Conservation (phyloP, 768 basidiomycete species). For the Boletus sp. region DNA sequence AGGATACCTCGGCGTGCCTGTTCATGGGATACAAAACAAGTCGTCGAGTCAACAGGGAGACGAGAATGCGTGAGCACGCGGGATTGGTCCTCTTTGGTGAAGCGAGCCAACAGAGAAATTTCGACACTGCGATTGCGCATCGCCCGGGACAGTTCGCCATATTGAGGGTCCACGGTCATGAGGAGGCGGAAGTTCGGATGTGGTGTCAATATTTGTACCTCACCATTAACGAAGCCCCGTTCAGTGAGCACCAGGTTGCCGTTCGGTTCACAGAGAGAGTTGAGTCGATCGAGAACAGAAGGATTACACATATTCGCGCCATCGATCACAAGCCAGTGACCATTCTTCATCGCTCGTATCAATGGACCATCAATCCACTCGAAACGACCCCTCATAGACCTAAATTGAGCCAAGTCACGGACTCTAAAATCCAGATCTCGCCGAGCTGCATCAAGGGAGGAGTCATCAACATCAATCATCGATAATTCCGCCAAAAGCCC, state of each 20-base stretch:
- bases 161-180: conserved; percentile 88
- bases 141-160: conserved; percentile 92
- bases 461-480: conserved; percentile 5
- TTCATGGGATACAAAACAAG: conserved; percentile 18
- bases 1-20: conserved; percentile 26
- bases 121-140: conserved; percentile 98
- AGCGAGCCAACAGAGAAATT: conserved; percentile 48
- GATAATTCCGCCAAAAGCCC: conserved; percentile 31
- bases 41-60: conserved; percentile 36
- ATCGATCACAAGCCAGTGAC: conserved; percentile 88
- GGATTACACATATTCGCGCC: conserved; percentile 93
- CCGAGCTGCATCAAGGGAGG: conserved; percentile 10
- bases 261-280: conserved; percentile 88
- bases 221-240: conserved; percentile 76
- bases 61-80: conserved; percentile 48
- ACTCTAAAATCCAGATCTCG: conserved; percentile 22
- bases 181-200: conserved; percentile 90
- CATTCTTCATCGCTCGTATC: conserved; percentile 77
- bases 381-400: conserved; percentile 54
- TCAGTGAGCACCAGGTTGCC: conserved; percentile 86
- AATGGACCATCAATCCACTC: conserved; percentile 97
- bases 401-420: conserved; percentile 17
- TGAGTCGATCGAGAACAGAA: conserved; percentile 93
- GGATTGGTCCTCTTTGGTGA: conserved; percentile 43
- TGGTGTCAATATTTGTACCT: conserved; percentile 69